Base-by-base conservation (phyloP, 2,329 filamentous ascomycete genomes). In the Phymatotrichopsis omnivora region DNA sequence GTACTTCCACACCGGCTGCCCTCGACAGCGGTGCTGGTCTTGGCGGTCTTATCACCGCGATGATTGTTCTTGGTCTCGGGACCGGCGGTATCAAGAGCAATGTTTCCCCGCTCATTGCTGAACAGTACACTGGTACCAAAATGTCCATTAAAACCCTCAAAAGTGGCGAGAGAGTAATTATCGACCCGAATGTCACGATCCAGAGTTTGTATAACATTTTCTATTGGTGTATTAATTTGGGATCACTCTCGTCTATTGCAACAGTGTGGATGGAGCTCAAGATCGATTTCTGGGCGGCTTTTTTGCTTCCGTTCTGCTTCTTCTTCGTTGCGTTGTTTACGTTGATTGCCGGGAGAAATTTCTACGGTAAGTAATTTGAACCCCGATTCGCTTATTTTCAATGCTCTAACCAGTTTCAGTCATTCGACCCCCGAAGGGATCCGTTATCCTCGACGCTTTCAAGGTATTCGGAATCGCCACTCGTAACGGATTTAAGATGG, bases 141-240 rank as follows among this genome's bases (percentile, higher is more conserved):
- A 75, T 70, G 66, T 68, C 66, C 19, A 59, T 76, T 37, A 67
- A 65, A 56, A 70, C 67, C 2, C 62, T 71, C 32, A 62, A 66
- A 54, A 62, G 54, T 5, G 74, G 73, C 29, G 70, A 76, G 62
- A 67, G 70, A 67, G 75, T 83, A 42, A 70, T 84, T 52, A 72
- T 82, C 20, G 78, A 83, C 55, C 78, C 78, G 0, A 68, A 72
- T 29, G 67, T 81, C 43, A 83, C 80, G 1, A 72, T 78, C 51
- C 74, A 79, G 57, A 70, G 76, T 36, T 76, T 83, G 51, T 83
- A 81, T 67, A 81, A 77, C 76, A 73, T 83, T 59, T 84, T 83
- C 66, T 84, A 84, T 64, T 70, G 72, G 61, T 80, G 75, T 63
- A 83, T 85, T 60, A 85, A 85, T 62, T 56, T 85, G 12, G 82